Evolutionary conservation across 2,329 filamentous ascomycete species (phyloP).

Genomic region (Stagonosporopsis tanaceti): DNA sequence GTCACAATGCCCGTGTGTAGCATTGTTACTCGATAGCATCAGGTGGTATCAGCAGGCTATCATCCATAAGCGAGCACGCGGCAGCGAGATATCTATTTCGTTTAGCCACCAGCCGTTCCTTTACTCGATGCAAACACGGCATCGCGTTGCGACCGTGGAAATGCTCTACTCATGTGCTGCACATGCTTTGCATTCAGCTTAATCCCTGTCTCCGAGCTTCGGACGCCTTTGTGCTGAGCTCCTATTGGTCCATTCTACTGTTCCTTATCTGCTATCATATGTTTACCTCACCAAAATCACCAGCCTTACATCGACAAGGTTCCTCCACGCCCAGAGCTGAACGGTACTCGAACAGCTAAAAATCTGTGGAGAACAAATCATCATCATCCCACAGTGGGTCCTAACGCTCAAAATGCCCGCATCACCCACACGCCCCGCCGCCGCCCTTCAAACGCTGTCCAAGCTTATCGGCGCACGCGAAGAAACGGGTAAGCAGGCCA

Average conservation of each 20-base stretch:
- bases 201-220: constrained; percentile 19
- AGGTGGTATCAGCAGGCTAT: not conserved
- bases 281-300: constrained; percentile 35
- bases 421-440: constrained; percentile 19
- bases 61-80: not conserved
- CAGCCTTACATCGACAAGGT: constrained; percentile 1
- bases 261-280: constrained; percentile 32
- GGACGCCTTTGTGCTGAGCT: constrained; percentile 1
- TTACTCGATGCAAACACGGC: constrained; percentile 13
- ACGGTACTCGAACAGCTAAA: not conserved
- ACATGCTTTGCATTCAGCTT: constrained; percentile 11
- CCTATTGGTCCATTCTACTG: constrained; percentile 23
- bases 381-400: not conserved
- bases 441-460: constrained; percentile 9
- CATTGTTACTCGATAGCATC: not conserved
- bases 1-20: not conserved
- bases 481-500: constrained; percentile 10
- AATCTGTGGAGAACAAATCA: constrained; percentile 22
- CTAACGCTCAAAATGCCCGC: constrained; percentile 9
- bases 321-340: constrained; percentile 30
- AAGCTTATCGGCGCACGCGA: constrained; percentile 35
- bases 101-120: not conserved
- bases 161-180: constrained; percentile 1
- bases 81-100: not conserved
- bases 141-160: constrained; percentile 5